A percentile compares a stretch with the other conserved stretches of the same genome.
Evolutionary conservation across 2,329 filamentous ascomycete genomes (phyloP).

Genomic region (Phaeosphaeria sp.): DNA sequence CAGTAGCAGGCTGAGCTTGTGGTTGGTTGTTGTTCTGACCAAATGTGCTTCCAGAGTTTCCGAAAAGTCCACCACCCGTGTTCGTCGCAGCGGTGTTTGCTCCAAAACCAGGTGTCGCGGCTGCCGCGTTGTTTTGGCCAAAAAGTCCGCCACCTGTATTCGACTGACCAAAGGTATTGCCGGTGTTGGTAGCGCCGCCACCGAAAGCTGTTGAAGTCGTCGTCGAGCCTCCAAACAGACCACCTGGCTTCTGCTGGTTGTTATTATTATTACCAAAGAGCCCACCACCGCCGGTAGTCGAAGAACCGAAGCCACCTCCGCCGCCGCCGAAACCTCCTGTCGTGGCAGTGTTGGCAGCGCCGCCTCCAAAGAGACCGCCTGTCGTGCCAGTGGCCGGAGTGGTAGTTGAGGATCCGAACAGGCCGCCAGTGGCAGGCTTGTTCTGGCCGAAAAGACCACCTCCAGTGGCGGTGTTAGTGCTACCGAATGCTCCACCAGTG

Average conservation of each 20-base stretch:
- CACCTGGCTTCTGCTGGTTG: slow-evolving; percentile 43
- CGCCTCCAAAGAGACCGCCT: slow-evolving; percentile 44
- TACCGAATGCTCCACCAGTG: slow-evolving; percentile 37
- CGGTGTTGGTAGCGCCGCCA: slow-evolving; percentile 28
- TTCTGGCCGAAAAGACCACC: slow-evolving; percentile 43
- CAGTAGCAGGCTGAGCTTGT: slow-evolving; percentile 14
- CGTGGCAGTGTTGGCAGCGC: slow-evolving; percentile 29
- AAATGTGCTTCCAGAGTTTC: slow-evolving; percentile 35
- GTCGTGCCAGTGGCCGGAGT: slow-evolving; percentile 35
- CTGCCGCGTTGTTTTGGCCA: slow-evolving; percentile 36
- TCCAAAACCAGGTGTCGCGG: slow-evolving; percentile 37
- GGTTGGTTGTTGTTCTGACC: slow-evolving; percentile 39
- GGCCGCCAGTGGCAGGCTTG: slow-evolving; percentile 44
- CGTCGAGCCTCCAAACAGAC: slow-evolving; percentile 40
- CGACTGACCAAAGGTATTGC: slow-evolving; percentile 30
- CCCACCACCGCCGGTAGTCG: slow-evolving; percentile 40
- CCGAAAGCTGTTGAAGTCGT: slow-evolving; percentile 36
- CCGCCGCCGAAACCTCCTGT: slow-evolving; percentile 22
- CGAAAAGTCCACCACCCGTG: slow-evolving; percentile 38
- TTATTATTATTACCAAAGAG: slow-evolving; percentile 58
- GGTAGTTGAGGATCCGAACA: slow-evolving; percentile 49
- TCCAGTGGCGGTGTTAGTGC: slow-evolving; percentile 34
- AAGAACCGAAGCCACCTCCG: slow-evolving; percentile 27
- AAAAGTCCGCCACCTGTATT: slow-evolving; percentile 44
- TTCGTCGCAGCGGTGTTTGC: slow-evolving; percentile 31